Base-by-base conservation (phyloP, 352 stramenopile genomes). In the Pythium phragmiticola region DNA sequence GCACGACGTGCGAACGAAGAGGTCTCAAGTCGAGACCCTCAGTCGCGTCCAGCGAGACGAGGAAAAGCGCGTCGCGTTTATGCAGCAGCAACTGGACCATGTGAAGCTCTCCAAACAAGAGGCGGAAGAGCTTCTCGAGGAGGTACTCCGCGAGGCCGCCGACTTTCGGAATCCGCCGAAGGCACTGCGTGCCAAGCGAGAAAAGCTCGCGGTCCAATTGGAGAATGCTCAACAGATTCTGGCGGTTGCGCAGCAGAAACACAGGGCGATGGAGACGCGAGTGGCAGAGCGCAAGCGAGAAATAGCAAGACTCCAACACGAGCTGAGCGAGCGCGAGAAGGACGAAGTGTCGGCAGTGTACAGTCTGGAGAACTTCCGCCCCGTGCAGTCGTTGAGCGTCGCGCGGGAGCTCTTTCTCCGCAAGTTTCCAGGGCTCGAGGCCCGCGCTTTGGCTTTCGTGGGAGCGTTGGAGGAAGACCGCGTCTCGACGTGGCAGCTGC, bases 121-220 rank as follows among this genome's bases (percentile, higher is more conserved):
- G 6, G 53, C 57, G 2, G 36, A 74, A 16, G 50, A 64, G 16
- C 54, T 54, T 0, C 69, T 91, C 8, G 70, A 88, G 26, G 65
- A 74, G 6, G 59, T 83, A 1, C 45, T 87, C 30, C 57, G 66
- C 17, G 82, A 91, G 48, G 73, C 72, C 1, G 60, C 65, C 43
- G 83, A 89, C n/a, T 92, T 92, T 36, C 77, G 81, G 0, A 74
- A 87, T 51, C 79, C 80, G 8, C 83, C 83, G 7, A 77, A 77
- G 53, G 80, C 76, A 16, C 54, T 92, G 28, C 68, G 75, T 0
- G 66, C 69, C 12, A 74, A 71, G 45, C 72, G 76, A 21, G 64
- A 76, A 39, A 53, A 36, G 23, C 66, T 78, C n/a, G 51, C 63
- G 0, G 49, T 63, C 34, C 68, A 78, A 7, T 63, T 92, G 12